Conservation (phyloP, 164 flowering plant species). For the Malania oleifera region DNA sequence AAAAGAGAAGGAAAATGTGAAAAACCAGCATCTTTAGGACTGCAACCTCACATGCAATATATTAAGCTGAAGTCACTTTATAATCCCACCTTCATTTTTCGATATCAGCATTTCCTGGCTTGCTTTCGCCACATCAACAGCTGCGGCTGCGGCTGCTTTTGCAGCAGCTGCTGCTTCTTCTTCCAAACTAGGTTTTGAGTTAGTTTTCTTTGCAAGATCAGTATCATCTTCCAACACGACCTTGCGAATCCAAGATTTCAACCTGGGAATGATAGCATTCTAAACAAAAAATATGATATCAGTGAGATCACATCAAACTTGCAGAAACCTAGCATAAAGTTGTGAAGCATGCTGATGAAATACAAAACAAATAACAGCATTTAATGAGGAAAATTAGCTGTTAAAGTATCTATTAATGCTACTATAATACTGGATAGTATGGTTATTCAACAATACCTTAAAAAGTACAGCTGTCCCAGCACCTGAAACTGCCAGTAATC, state of each 20-base stretch:
- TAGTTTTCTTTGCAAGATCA: slow-evolving; percentile 31
- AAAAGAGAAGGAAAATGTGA: not conserved
- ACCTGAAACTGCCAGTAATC: slow-evolving; percentile 79
- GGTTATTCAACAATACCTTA: slow-evolving; percentile 47
- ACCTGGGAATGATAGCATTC: slow-evolving; percentile 71
- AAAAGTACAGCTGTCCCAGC: slow-evolving; percentile 78
- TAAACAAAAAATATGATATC: slow-evolving; percentile 22
- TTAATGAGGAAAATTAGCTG: not conserved
- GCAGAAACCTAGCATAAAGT: not conserved
- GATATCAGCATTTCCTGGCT: slow-evolving; percentile 77
- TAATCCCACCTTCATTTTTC: slow-evolving; percentile 60
- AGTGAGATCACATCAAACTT: not conserved
- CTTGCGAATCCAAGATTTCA: slow-evolving; percentile 92
- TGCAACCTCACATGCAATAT: not conserved
- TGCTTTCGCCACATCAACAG: slow-evolving; percentile 83
- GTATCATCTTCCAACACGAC: slow-evolving; percentile 64
- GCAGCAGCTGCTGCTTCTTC: slow-evolving; percentile 95
- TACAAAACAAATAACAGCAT: not conserved
- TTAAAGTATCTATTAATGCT: not conserved
- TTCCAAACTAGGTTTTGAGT: slow-evolving; percentile 51
- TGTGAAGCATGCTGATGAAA: not conserved
- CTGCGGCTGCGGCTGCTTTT: slow-evolving; percentile 89
- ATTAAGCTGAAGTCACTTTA: not conserved
- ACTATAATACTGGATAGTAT: not conserved
- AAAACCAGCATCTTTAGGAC: not conserved